Percentiles rank a stretch among this genome's conserved stretches.
phyloP scores from a whole-genome alignment of 768 basidiomycete species.

The Lentinula lateritia region DNA sequence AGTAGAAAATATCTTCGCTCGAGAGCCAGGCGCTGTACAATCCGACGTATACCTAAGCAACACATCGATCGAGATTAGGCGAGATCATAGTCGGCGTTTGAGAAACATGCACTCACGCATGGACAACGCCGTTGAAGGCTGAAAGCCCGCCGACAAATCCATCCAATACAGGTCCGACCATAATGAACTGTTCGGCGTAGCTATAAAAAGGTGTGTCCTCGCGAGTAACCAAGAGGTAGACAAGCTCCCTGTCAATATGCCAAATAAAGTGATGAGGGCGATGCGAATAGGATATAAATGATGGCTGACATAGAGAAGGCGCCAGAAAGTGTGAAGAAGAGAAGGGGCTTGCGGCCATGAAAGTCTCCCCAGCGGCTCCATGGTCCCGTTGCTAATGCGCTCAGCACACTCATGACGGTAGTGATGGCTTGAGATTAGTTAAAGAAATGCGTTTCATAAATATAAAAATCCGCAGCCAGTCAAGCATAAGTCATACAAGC shows the following conservation, averaged over 20 bases:
- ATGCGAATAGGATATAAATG: not conserved
- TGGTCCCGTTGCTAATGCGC: slow-evolving; percentile 78
- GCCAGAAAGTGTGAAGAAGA: slow-evolving; percentile 62
- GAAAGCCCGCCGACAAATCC: slow-evolving; percentile 72
- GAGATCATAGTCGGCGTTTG: slow-evolving; percentile 22
- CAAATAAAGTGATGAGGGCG: slow-evolving; percentile 3
- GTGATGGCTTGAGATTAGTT: slow-evolving; percentile 45
- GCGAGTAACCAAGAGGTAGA: slow-evolving; percentile 74
- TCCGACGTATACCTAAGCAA: slow-evolving; percentile 44
- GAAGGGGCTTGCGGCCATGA: slow-evolving; percentile 70
- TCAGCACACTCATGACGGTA: slow-evolving; percentile 71
- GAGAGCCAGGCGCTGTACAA: slow-evolving; percentile 46
- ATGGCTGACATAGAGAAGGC: slow-evolving; percentile 65
- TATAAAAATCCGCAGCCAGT: too few species aligned
- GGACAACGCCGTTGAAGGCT: slow-evolving; percentile 60
- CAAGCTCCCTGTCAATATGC: slow-evolving; percentile 54
- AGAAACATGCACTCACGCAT: slow-evolving; percentile 52
- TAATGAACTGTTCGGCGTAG: slow-evolving; percentile 66
- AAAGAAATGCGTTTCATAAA: not conserved
- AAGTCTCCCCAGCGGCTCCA: slow-evolving; percentile 82
- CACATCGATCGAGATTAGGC: slow-evolving; percentile 13
- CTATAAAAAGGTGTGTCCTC: slow-evolving; percentile 37
- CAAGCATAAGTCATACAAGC: slow-evolving; percentile 33
- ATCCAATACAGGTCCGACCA: slow-evolving; percentile 75
- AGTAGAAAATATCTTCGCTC: slow-evolving; percentile 52